Base-by-base conservation (phyloP, 805 yeast species). In the Soucietia sequanensis region DNA sequence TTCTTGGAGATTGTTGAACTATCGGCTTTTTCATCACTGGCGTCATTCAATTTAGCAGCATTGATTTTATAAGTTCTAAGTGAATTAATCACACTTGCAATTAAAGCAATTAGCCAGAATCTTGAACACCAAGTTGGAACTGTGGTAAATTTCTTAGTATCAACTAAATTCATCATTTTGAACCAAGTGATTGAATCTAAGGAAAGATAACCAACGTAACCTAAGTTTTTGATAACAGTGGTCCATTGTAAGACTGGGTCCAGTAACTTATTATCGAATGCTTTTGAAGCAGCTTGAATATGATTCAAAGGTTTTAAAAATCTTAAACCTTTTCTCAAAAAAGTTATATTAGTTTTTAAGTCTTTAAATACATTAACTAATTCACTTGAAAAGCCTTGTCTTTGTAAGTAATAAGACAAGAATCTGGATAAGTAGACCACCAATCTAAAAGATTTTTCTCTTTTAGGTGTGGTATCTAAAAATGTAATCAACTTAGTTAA, bases 361-460 rank as follows among this genome's bases (percentile, higher is more conserved):
- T 72, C 66, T 46, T 72, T 74, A 56, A 79, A 72, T 39, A 74
- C 56, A 30, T 60, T 58, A 22, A 81, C 72, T 6, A 68, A 44
- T 34, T 69, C 72, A 36, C 56, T 56, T 19, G 77, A 50, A 52
- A 65, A 76, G 14, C 86, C 87, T 46, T 69, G 63, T 48, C 80
- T 74, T 30, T 70, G 68, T 33, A 76, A 68, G 54, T 80, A 78
- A 58, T 68, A 83, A 12, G 84, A 67, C 29, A 87, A 60, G 58
- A 90, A 84, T 41, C 95, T 71, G 9, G 87, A 75, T 45, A 85
- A 70, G 65, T 90, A 90, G 46, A 91, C 95, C 31, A 86, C 73
- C 35, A 84, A 63, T 47, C 96, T 80, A 52, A 85, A 70, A 10
- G 81, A 59, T 66, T 89, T 89, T 56, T 89, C 96, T 47, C 95